These are phyloP conservation scores for Cordyceps militaris DNA, from an alignment of 2,329 filamentous ascomycete genomes.

Conservation along the genomic window DNA sequence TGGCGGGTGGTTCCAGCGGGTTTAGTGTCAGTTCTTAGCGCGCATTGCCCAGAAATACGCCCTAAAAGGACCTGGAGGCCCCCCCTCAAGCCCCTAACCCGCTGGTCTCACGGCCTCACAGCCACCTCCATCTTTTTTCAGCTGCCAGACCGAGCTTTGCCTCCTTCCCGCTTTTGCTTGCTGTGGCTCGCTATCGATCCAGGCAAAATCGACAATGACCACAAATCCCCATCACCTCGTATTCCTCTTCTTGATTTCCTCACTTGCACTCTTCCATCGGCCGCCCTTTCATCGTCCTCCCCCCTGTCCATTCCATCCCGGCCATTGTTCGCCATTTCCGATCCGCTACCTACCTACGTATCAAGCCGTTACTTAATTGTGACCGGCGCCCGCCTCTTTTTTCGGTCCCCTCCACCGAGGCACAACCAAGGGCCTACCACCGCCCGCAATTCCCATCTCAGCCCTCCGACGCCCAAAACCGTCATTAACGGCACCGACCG, in stretches of 20 bases:
- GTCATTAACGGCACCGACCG: background rate
- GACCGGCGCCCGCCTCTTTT: background rate
- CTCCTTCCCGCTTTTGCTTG: too few species aligned
- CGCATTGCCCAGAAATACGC: too few species aligned
- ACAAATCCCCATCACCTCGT: background rate
- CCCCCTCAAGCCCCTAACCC: too few species aligned
- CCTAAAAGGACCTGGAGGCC: too few species aligned
- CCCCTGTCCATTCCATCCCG: background rate
- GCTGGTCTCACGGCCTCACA: background rate
- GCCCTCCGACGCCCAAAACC: background rate
- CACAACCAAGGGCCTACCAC: background rate
- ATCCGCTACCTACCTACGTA: slow-evolving; percentile 4
- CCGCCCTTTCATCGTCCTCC: background rate
- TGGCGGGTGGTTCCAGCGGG: background rate
- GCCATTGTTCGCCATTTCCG: background rate
- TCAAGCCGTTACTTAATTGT: background rate
- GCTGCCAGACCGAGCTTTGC: too few species aligned
- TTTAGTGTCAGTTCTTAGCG: background rate
- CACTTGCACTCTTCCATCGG: background rate
- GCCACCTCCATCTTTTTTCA: background rate
- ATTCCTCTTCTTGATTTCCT: background rate
- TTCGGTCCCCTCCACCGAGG: background rate
- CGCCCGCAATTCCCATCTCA: background rate
- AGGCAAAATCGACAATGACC: background rate
- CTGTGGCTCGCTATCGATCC: too few species aligned